A percentile compares a stretch with the other conserved stretches of the same genome.
phyloP scores from a whole-genome alignment of 164 flowering plant genomes.

The Kalanchoe fedtschenkoi region DNA sequence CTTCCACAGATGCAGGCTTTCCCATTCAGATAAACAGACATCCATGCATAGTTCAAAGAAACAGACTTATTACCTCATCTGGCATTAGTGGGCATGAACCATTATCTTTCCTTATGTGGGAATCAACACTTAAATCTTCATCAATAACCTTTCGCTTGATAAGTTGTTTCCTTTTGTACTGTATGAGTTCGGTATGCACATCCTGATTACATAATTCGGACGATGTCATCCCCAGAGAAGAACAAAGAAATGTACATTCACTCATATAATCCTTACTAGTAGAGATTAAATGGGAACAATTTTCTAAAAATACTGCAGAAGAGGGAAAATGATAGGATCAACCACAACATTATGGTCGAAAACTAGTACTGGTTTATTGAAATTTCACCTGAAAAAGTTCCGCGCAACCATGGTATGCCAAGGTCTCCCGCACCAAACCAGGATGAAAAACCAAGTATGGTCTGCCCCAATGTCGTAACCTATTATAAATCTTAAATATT shows the following conservation, averaged over 20 bases:
- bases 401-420: constrained; percentile 98
- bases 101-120: constrained; percentile 43
- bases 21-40: not conserved
- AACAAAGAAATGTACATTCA: not conserved
- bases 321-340: not conserved
- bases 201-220: constrained; percentile 38
- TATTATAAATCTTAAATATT: constrained; percentile 14
- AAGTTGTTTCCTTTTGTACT: constrained; percentile 74
- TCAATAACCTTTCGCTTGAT: constrained; percentile 58
- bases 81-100: constrained; percentile 98
- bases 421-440: constrained; percentile 66
- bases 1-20: not conserved
- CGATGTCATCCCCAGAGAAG: not conserved
- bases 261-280: not conserved
- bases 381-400: constrained; percentile 88
- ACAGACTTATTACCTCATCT: constrained; percentile 52
- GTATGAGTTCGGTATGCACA: constrained; percentile 93
- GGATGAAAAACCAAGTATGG: constrained; percentile 86
- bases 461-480: constrained; percentile 65
- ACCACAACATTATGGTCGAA: not conserved
- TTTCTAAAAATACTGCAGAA: not conserved
- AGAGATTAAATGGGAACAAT: not conserved
- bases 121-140: constrained; percentile 57
- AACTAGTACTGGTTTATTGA: not conserved
- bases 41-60: not conserved